Evolutionary conservation across 441 rosid genomes (phyloP), one percentile per base, ranked within the genome.

Genomic region (Adansonia gregorii): DNA sequence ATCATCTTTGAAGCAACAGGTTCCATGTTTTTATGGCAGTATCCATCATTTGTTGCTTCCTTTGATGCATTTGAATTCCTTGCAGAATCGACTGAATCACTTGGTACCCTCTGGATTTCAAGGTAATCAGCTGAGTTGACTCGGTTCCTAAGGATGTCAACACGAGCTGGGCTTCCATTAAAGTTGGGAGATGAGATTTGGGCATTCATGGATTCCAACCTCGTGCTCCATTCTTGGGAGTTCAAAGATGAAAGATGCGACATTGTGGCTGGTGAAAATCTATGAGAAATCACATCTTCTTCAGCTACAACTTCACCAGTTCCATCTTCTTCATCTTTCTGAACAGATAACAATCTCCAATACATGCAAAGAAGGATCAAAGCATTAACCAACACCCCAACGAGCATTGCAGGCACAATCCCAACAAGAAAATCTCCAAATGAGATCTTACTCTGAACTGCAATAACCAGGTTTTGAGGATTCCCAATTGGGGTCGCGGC

Each of bases 401-500:
- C 85, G 0, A 89, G 71, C 92, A 88, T 92, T 0, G 94, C 89
- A 2, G 97, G 93, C 27, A 92, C 79, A 67, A 91, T 73, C 0
- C 94, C 94, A 5, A 78, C 39, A 45, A 86, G 83, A 82, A 95
- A 91, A 19, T 74, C 74, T 73, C 91, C 86, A 9, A 91, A 95
- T 0, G 91, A 75, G 75, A 92, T 88, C 75, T 81, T 78, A 73
- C 94, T 87, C 72, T 85, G 86, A 67, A 93, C 83, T 2, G 96
- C 97, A 6, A 95, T 91, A 4, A 93, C 94, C 75, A 95, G 87
- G 79, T 93, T 93, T 76, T 94, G 98, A 2, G 97, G 98, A 48
- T 93, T 94, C 27, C 98, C 98, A 54, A 93, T 95, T 0, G 95
- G 96, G 75, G 98, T 93, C 3, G 92, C 94, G 0, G 98, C 81